Evolutionary conservation across 352 stramenopile species (phyloP).

Genomic region (Blastocystis sp.): DNA sequence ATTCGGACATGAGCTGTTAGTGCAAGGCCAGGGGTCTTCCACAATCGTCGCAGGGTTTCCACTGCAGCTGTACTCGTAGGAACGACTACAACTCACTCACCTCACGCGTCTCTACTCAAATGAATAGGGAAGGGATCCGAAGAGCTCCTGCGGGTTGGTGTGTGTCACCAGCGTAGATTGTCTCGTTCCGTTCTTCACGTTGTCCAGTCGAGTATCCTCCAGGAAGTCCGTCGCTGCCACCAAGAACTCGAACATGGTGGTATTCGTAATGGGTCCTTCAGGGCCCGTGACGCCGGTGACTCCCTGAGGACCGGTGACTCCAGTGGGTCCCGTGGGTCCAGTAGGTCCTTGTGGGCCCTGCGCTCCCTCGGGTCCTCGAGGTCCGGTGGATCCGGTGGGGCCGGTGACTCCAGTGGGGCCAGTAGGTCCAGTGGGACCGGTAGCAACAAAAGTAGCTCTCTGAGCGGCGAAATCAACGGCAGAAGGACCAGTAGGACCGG

Average conservation of each 20-base stretch:
- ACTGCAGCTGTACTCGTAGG: not conserved
- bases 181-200: not conserved
- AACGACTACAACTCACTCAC: not conserved
- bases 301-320: not conserved
- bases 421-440: not conserved
- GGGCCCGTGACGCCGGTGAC: not conserved
- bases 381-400: not conserved
- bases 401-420: not conserved
- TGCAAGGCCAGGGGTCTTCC: not conserved
- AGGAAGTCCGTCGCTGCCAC: not conserved
- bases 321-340: constrained; percentile 20
- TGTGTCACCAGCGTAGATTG: not conserved
- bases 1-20: not conserved
- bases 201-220: constrained; percentile 12
- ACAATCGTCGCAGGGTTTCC: not conserved
- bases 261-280: not conserved
- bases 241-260: not conserved
- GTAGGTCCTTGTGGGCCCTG: not conserved
- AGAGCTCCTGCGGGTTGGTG: not conserved
- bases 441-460: not conserved
- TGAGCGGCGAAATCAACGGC: not conserved
- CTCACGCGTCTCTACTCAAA: not conserved
- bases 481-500: not conserved
- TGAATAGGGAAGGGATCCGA: not conserved
- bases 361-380: not conserved